Evolutionary conservation across 2,329 filamentous ascomycete species (phyloP).

Genomic region (Diaporthe sp.): DNA sequence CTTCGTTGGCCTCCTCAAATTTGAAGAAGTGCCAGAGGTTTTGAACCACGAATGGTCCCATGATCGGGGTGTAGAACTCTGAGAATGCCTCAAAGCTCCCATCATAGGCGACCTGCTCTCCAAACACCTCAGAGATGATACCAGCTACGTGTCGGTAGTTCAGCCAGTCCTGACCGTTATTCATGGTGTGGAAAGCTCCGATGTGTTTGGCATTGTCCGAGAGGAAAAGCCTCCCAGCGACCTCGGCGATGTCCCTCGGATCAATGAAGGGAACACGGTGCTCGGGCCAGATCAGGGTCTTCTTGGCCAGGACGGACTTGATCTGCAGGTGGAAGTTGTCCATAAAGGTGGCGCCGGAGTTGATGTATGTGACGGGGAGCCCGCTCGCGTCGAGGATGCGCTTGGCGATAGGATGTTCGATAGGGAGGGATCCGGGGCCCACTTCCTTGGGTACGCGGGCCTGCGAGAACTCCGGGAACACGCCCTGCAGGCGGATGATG

Average conservation of each 20-base stretch:
- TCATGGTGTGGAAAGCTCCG: conserved; percentile 10
- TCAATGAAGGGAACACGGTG: conserved; percentile 8
- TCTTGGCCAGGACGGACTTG: not conserved
- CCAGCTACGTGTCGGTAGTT: not conserved
- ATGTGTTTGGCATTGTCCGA: not conserved
- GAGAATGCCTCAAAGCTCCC: not conserved
- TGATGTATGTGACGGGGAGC: not conserved
- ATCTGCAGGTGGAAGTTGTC: not conserved
- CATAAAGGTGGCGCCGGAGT: conserved; percentile 4
- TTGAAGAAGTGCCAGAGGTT: not conserved
- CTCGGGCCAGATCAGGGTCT: conserved; percentile 2
- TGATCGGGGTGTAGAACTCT: not conserved
- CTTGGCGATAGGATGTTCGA: conserved; percentile 12
- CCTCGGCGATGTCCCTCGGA: not conserved
- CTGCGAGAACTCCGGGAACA: conserved; percentile 4
- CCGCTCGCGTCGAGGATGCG: conserved; percentile 13
- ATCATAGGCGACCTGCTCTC: not conserved
- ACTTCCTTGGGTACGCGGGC: not conserved
- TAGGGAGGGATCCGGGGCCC: not conserved
- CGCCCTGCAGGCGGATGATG: not conserved
- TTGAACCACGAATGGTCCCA: not conserved
- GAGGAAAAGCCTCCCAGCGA: not conserved
- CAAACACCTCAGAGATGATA: not conserved
- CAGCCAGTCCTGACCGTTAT: conserved; percentile 14
- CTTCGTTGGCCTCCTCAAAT: conserved; percentile 2